Base-by-base conservation (phyloP, 106 monocot species). In the Chionographis japonica region DNA sequence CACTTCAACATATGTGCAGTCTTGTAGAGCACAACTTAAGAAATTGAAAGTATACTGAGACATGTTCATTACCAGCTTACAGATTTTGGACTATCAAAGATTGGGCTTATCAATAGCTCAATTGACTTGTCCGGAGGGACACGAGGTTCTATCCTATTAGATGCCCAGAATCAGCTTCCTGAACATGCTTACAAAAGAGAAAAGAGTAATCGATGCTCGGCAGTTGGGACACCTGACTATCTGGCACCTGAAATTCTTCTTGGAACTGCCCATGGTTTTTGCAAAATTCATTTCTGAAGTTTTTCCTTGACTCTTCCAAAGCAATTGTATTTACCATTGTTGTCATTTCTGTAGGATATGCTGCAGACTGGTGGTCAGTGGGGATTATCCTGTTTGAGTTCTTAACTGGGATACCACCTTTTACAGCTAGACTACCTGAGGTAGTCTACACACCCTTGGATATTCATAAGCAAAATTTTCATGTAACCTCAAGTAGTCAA, bases 291-390 rank as follows among this genome's bases (percentile, higher is more conserved):
- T 6, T 6, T 27, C 35, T n/a, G 15, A 49, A 56, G 8, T 38
- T 62, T 78, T 61, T 10, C 55, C 3, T 27, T 46, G 27, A 40
- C 8, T 67, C 17, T 57, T n/a, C 35, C 63, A 37, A 49, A 40
- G 0, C 55, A 3, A 46, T 37, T 5, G 6, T 35, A 62, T 3
- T 38, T 59, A 64, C 10, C 40, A 56, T 68, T 50, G 8, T 58
- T 2, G 39, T 4, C 13, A 67, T 58, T 74, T 7, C 6, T 76
- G 58, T 74, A 88, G 88, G 78, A 72, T 80, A 66, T 84, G 77
- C 88, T 77, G 88, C 83, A 37, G 83, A 88, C 72, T 88, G 88
- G 88, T 88, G 88, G 88, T 88, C 88, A 51, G 88, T 88, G 10
- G 88, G 88, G 37, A 80, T 88, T 66, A 83, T 88, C 27, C 69